Percentiles rank a stretch among this genome's conserved stretches.
Conservation (phyloP, 192 early-diverging fungal genomes). For the Globomyces pollinis-pini region DNA sequence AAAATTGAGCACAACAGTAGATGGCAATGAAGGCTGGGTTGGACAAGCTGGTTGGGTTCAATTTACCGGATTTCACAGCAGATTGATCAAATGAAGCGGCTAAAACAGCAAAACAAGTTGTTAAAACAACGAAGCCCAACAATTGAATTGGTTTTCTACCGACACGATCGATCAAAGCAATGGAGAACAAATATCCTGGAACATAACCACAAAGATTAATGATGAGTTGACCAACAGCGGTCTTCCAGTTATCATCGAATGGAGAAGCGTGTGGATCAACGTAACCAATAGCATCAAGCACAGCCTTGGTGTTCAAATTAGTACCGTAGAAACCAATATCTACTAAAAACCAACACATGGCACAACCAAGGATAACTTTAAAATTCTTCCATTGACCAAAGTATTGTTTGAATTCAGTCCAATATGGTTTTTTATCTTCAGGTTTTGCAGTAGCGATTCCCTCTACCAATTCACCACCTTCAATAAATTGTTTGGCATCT, state of each 20-base stretch:
- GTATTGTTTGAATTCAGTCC: constrained; percentile 34
- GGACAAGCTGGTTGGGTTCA: constrained; percentile 57
- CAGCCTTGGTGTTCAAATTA: constrained; percentile 14
- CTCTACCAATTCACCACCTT: too few species aligned
- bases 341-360: constrained; percentile 40
- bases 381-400: constrained; percentile 74
- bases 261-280: constrained; percentile 22
- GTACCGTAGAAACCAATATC: constrained; percentile 45
- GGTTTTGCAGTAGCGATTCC: constrained; percentile 11
- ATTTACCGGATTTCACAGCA: constrained; percentile 36
- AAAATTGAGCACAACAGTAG: constrained; percentile 47
- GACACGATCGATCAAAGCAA: constrained; percentile 76
- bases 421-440: neutral
- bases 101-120: constrained; percentile 61
- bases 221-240: constrained; percentile 81
- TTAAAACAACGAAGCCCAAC: constrained; percentile 74
- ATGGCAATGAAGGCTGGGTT: constrained; percentile 67
- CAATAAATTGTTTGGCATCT: neutral
- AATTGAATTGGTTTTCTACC: constrained; percentile 94
- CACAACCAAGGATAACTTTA: constrained; percentile 58
- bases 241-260: constrained; percentile 46
- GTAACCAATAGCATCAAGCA: constrained; percentile 18
- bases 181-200: constrained; percentile 94
- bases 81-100: neutral
- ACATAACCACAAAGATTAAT: constrained; percentile 60